phyloP scores from a whole-genome alignment of 805 yeast species.

The Hanseniaspora clermontiae region DNA sequence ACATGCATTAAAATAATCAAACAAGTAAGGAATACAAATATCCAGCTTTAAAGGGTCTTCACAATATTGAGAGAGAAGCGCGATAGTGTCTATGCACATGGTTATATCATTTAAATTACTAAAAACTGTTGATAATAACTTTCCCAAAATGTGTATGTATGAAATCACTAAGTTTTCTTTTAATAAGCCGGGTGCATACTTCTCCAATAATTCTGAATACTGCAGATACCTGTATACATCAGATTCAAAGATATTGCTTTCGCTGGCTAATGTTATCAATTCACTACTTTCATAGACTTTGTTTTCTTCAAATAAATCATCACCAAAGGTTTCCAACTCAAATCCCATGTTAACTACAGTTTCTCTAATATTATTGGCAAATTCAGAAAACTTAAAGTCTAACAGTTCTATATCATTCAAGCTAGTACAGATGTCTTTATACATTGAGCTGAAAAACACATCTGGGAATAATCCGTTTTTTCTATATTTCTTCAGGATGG shows the following conservation, averaged over 20 bases:
- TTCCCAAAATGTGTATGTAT: constrained; percentile 2
- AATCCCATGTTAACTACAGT: neutral
- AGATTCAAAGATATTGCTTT: constrained; percentile 11
- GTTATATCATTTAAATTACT: constrained; percentile 17
- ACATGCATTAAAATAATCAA: constrained; percentile 55
- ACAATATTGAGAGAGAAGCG: constrained; percentile 62
- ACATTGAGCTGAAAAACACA: constrained; percentile 54
- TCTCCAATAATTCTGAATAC: neutral
- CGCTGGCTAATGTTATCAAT: constrained; percentile 29
- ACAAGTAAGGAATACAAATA: constrained; percentile 67
- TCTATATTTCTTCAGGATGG: constrained; percentile 39
- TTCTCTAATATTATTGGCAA: neutral
- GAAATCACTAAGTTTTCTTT: constrained; percentile 7
- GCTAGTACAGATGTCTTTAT: constrained; percentile 43
- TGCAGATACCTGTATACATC: neutral
- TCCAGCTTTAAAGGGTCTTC: constrained; percentile 79
- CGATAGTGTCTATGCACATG: constrained; percentile 61
- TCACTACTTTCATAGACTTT: constrained; percentile 23
- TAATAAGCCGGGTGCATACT: neutral
- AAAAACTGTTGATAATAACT: constrained; percentile 18
- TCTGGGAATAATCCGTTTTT: constrained; percentile 47
- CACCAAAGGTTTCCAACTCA: constrained; percentile 14
- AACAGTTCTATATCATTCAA: constrained; percentile 17
- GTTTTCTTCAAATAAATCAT: constrained; percentile 18
- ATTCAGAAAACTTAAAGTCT: constrained; percentile 1